Evolutionary conservation across 1,284 basidiomycete genomes (phyloP), one percentile per base, ranked within the genome.

Genomic region (Lentinula novae-zelandiae): DNA sequence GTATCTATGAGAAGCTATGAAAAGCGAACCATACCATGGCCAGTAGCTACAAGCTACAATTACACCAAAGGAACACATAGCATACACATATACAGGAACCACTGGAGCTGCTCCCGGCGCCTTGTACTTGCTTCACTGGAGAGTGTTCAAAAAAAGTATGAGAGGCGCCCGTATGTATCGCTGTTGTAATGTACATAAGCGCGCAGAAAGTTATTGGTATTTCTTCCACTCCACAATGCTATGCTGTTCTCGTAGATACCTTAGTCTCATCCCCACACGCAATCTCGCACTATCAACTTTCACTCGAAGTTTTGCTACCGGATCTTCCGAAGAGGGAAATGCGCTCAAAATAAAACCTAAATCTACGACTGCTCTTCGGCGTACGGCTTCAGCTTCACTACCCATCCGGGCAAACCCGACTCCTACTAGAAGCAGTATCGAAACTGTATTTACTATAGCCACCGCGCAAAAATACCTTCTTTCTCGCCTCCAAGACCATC

Each of bases 341-440:
- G 20, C 44, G 8, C 55, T 39, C n/a, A 58, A 58, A 40, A 56
- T 54, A 13, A 90, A 89, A 70, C 89, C 86, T 27, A 92, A 89
- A 67, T 83, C 85, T n/a, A 82, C 84, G 8, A 92, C 90, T 5
- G 82, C 90, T 6, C 81, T 93, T 3, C 81, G 90, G 57, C 82
- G 90, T n/a, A 80, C 89, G 31, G 89, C 85, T 8, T 87, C 87
- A n/a, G 86, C 81, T 2, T 93, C 91, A 0, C 76, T 90, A 33
- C 86, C 88, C 39, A 92, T 93, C 66, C 87, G 90, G 55, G 76
- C 84, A 27, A 92, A 90, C 67, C 90, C 88, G 22, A 92, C 86
- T 8, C 90, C 91, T 10, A 92, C 90, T 8, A 81, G 89, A 58
- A 82, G 89, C 46, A 77, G 83, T 44, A 93, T 93, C 61, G 83